A percentile compares a stretch with the other conserved stretches of the same genome.
Conservation (phyloP, 2,329 filamentous ascomycete genomes). For the Cladosporium cucumerinum region DNA sequence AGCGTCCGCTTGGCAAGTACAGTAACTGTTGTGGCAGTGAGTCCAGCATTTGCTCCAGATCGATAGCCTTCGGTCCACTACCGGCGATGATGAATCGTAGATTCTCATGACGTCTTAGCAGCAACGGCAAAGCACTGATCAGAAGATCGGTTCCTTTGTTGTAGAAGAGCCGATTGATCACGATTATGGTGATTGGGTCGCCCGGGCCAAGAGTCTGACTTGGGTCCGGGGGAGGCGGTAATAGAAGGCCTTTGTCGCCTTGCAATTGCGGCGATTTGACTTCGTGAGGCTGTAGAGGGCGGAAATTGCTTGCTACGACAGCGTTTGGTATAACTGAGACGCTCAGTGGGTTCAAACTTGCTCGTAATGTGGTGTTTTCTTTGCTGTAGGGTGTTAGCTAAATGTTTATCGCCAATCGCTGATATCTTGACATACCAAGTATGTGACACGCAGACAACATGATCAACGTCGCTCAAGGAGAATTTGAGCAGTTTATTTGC, state of each 20-base stretch:
- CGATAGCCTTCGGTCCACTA: conserved; percentile 92
- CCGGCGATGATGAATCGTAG: conserved; percentile 96
- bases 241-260: conserved; percentile 31
- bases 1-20: conserved; percentile 60
- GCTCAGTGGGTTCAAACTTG: conserved; percentile 91
- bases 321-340: conserved; percentile 98
- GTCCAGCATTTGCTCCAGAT: conserved; percentile 97
- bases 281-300: conserved; percentile 57
- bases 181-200: conserved; percentile 91
- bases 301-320: conserved; percentile 93
- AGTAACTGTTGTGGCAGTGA: conserved; percentile 39
- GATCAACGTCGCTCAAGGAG: conserved; percentile 90
- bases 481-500: conserved; percentile 98
- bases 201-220: conserved; percentile 71
- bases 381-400: conserved; percentile 60
- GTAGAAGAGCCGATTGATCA: conserved; percentile 95
- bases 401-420: not conserved
- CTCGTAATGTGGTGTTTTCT: conserved; percentile 93
- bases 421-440: conserved; percentile 65
- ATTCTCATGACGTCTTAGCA: conserved; percentile 83
- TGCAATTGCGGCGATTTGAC: conserved; percentile 21
- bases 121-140: conserved; percentile 92
- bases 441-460: conserved; percentile 97
- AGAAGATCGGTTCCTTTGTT: conserved; percentile 97
- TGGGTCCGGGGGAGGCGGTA: conserved; percentile 49